Evolutionary conservation across 345 rosid genomes (phyloP), one percentile per base, ranked within the genome.

Genomic region (Combretum micranthum): DNA sequence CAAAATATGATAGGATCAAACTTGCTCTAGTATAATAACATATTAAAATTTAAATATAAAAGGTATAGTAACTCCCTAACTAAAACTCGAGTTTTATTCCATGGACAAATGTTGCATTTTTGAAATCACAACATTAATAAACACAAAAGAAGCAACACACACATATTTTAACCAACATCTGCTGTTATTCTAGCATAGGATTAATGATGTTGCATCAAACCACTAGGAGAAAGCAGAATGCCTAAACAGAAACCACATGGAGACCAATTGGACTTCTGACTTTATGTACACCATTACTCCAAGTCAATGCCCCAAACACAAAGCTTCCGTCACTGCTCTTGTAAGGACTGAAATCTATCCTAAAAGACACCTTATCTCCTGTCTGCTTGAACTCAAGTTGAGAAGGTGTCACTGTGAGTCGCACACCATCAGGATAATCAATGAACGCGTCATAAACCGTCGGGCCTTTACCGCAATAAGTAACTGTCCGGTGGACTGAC

Each of bases 261-360:
- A 75, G 55, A 55, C 64, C 76, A 49, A 72, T 65, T 53, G 81
- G 85, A 73, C 80, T 77, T 55, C 78, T 65, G 21, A 73, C 75
- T 20, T 44, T 43, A 26, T 66, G 74, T 45, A 72, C 44, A 20
- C 74, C 78, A 48, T 69, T 77, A 48, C 56, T 75, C 85, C 83
- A 80, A 44, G 71, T 75, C 78, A 77, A 66, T 43, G 72, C 73
- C 37, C 83, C 80, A 21, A 75, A 75, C 23, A 71, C 80, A 57
- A 71, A 77, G 50, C 52, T 70, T 44, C 73, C 78, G 21, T 72
- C 57, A n/a, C 67, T 77, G 10, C 54, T 71, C 51, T 63, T 57
- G 20, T 66, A 44, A 46, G 83, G 78, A 15, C 2, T 59, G 60
- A 80, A 71, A 61, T 75, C 76, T 25, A 69, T 57, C 73, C 71